Conservation (phyloP, 306 rosid genomes). For the Ammopiptanthus mongolicus region DNA sequence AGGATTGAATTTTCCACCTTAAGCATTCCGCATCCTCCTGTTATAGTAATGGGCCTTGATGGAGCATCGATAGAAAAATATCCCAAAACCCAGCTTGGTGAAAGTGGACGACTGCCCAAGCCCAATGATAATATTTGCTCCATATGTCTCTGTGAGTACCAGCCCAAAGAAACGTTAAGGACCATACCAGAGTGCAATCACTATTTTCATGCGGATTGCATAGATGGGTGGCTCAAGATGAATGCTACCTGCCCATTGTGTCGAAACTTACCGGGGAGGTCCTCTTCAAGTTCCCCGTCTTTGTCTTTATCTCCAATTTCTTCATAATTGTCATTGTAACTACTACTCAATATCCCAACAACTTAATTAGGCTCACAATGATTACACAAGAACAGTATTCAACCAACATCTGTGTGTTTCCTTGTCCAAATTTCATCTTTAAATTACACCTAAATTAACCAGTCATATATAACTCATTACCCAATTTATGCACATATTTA, state of each 20-base stretch:
- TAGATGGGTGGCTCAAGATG: conserved; percentile 56
- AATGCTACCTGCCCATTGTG: conserved; percentile 57
- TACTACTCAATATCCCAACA: not conserved
- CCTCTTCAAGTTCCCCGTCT: conserved; percentile 1
- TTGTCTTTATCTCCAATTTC: not conserved
- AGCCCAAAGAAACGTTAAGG: conserved; percentile 44
- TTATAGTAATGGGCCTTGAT: conserved; percentile 33
- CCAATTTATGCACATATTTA: too few relatives aligned
- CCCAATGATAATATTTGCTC: conserved; percentile 44
- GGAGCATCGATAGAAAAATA: conserved; percentile 44
- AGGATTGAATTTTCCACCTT: not conserved
- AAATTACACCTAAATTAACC: too few relatives aligned
- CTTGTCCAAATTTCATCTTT: too few relatives aligned
- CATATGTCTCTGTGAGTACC: conserved; percentile 51
- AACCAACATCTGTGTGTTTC: too few relatives aligned
- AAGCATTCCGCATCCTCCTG: not conserved
- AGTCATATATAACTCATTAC: too few relatives aligned
- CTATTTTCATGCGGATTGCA: conserved; percentile 47
- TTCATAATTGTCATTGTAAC: not conserved
- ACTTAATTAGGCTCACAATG: too few relatives aligned
- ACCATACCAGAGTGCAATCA: conserved; percentile 56
- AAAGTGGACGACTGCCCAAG: conserved; percentile 43
- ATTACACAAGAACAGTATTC: too few relatives aligned
- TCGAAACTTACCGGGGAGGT: conserved; percentile 37
- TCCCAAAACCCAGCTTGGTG: conserved; percentile 44